These are phyloP conservation scores for Astraeus odoratus DNA, from an alignment of 768 basidiomycete genomes.

Conservation along the genomic window DNA sequence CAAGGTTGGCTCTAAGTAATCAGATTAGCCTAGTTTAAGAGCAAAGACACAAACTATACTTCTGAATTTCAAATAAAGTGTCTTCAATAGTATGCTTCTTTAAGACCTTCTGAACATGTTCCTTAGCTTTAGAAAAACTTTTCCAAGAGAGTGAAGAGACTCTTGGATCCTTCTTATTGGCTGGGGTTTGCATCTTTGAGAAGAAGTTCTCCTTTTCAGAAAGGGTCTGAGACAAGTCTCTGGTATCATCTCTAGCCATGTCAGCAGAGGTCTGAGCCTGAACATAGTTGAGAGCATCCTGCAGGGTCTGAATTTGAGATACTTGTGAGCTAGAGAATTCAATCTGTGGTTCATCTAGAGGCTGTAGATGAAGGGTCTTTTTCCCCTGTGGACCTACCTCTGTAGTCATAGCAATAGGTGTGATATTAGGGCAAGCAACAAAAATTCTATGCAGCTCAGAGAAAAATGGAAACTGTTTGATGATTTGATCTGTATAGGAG, in stretches of 20 bases:
- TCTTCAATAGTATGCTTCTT: background rate
- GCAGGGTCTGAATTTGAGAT: conserved; percentile 28
- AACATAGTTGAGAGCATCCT: background rate
- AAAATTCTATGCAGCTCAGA: conserved; percentile 7
- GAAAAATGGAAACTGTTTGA: conserved; percentile 16
- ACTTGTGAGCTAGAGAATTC: background rate
- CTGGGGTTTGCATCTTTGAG: too few relatives aligned
- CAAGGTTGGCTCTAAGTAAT: too few relatives aligned
- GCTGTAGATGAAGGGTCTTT: conserved; percentile 13
- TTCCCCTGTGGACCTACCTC: conserved; percentile 20
- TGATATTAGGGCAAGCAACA: conserved; percentile 18
- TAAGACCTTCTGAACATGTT: background rate
- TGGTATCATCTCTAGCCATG: too few relatives aligned
- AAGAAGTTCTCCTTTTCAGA: background rate
- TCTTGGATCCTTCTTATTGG: too few relatives aligned
- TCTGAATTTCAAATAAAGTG: background rate
- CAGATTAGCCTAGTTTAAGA: too few relatives aligned
- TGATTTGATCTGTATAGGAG: conserved; percentile 13
- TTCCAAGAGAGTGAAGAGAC: background rate
- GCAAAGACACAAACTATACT: too few relatives aligned
- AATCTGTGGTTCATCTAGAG: background rate
- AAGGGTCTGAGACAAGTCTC: too few relatives aligned
- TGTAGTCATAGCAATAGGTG: conserved; percentile 22
- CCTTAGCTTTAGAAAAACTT: background rate
- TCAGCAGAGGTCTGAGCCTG: background rate